Evolutionary conservation across 306 rosid species (phyloP).

Genomic region (Pachyrhizus erosus): DNA sequence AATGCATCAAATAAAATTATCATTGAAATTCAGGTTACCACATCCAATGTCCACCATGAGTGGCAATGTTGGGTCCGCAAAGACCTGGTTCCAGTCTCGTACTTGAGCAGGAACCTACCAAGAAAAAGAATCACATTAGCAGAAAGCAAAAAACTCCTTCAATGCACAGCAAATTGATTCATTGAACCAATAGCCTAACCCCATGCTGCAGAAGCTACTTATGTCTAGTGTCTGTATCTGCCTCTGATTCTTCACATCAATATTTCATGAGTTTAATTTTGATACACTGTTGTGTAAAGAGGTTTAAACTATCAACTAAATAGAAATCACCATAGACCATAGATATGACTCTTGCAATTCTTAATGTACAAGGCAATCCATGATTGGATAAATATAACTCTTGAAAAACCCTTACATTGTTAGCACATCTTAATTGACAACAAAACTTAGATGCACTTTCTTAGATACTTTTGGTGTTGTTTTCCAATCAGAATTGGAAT

Average conservation of each 20-base stretch:
- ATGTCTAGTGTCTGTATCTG: background rate
- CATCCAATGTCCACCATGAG: slow-evolving; percentile 95
- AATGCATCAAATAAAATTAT: slow-evolving; percentile 23
- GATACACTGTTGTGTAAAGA: background rate
- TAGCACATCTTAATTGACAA: background rate
- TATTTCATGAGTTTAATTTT: background rate
- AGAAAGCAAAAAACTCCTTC: slow-evolving; percentile 16
- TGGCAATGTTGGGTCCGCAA: slow-evolving; percentile 84
- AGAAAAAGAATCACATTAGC: slow-evolving; percentile 27
- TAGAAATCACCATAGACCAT: background rate
- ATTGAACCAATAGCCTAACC: slow-evolving; percentile 7
- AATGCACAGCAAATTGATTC: background rate
- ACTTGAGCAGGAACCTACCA: slow-evolving; percentile 69
- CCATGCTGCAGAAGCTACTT: background rate
- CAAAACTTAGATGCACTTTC: no score
- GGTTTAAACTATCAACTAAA: background rate
- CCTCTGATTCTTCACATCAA: background rate
- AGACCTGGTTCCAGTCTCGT: slow-evolving; percentile 82
- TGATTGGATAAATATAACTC: background rate
- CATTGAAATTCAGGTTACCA: slow-evolving; percentile 55
- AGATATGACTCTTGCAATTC: background rate
- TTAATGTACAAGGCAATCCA: background rate
- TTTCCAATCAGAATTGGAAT: no score
- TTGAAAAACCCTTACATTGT: background rate
- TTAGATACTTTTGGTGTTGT: no score